phyloP scores from a whole-genome alignment of 371 early-diverging fungal species.

The Lichtheimia hyalospora region DNA sequence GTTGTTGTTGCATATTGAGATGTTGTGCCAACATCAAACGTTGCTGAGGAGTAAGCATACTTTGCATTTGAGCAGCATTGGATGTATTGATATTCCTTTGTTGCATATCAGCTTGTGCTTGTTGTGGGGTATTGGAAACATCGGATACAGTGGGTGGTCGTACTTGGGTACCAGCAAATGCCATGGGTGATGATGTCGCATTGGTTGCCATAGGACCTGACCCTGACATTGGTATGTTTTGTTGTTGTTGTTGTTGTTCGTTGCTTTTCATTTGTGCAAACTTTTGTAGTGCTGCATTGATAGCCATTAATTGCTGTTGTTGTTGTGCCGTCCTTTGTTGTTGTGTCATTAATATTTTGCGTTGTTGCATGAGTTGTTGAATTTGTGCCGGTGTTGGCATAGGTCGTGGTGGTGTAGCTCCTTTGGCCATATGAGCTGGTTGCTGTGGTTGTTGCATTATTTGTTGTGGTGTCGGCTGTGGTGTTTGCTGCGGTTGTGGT shows the following conservation, averaged over 20 bases:
- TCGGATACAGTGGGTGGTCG: conserved; percentile 10
- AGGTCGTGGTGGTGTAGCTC: not conserved
- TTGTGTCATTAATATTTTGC: not conserved
- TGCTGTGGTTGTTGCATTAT: conserved; percentile 23
- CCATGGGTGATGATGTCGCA: conserved; percentile 17
- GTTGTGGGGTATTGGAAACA: conserved; percentile 10
- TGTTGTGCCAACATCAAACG: conserved; percentile 11
- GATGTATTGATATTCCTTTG: conserved; percentile 8
- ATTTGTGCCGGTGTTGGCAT: conserved; percentile 1
- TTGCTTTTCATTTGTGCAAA: conserved; percentile 7
- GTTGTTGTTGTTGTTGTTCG: not conserved
- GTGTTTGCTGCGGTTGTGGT: conserved; percentile 16
- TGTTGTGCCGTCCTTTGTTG: conserved; percentile 19
- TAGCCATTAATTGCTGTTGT: conserved; percentile 29
- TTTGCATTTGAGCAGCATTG: conserved; percentile 14
- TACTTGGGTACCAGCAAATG: conserved; percentile 13
- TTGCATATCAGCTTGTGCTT: not conserved
- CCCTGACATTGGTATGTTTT: conserved; percentile 6
- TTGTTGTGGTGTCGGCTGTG: conserved; percentile 18
- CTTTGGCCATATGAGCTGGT: not conserved
- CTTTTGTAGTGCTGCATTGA: conserved; percentile 15
- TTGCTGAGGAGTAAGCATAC: conserved; percentile 15
- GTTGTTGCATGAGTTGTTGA: conserved; percentile 12
- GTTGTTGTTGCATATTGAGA: conserved; percentile 16
- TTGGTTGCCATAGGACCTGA: conserved; percentile 8